A percentile compares a stretch with the other conserved stretches of the same genome.
These are phyloP conservation scores for Vicia sativa DNA, from an alignment of 306 rosid genomes.

Conservation along the genomic window DNA sequence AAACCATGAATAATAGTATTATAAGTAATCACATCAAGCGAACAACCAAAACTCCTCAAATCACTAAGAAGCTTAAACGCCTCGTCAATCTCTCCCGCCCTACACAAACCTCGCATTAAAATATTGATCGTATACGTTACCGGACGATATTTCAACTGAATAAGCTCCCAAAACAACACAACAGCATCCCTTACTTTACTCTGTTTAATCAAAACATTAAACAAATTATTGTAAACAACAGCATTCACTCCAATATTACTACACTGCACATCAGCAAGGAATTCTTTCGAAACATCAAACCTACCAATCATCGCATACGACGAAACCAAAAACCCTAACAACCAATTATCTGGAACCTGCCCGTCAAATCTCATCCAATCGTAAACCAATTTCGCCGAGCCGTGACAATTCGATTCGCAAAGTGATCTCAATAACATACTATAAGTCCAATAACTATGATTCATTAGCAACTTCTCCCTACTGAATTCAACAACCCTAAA, in stretches of 20 bases:
- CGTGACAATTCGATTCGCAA: conserved; percentile 61
- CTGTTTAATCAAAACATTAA: conserved; percentile 54
- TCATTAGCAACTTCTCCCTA: conserved; percentile 49
- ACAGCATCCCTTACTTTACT: conserved; percentile 59
- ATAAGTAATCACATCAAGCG: conserved; percentile 58
- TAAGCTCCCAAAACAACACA: conserved; percentile 57
- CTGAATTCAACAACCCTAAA: conserved; percentile 66
- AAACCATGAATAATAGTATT: conserved; percentile 74
- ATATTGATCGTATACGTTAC: conserved; percentile 63
- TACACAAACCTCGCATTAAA: conserved; percentile 68
- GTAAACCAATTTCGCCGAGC: conserved; percentile 63
- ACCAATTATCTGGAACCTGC: conserved; percentile 53
- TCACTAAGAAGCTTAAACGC: conserved; percentile 59
- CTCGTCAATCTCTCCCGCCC: conserved; percentile 46
- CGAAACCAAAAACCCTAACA: conserved; percentile 56
- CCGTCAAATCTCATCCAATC: conserved; percentile 80
- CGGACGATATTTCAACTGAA: conserved; percentile 44
- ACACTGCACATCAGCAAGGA: conserved; percentile 56
- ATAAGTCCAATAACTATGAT: conserved; percentile 58
- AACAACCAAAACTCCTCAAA: conserved; percentile 60
- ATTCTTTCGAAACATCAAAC: conserved; percentile 52
- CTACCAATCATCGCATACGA: conserved; percentile 59
- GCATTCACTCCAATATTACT: conserved; percentile 45
- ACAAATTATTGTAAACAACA: conserved; percentile 61
- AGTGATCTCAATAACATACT: conserved; percentile 65